Base-by-base conservation (phyloP, 306 rosid genomes). In the Vigna mungo region DNA sequence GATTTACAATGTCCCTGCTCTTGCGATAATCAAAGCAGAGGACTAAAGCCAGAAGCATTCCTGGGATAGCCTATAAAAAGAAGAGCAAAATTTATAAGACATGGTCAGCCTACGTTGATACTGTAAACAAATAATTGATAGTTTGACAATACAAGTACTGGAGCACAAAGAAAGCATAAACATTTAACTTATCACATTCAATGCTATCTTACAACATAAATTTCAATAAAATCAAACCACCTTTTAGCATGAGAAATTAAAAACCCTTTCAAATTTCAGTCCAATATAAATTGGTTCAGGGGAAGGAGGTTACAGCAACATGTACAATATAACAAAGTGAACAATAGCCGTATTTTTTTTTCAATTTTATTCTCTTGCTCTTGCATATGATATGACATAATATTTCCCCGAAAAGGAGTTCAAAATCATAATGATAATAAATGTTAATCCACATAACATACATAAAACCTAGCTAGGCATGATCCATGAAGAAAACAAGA, bases 21-120 rank as follows among this genome's bases (percentile, higher is more conserved):
- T 85, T 96, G 66, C 92, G 97, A 69, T 93, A 84, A 77, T 96
- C 99, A 72, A 96, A 96, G 84, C 92, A 88, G 78, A 96, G 98
- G 79, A 96, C 93, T 59, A 92, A 86, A 64, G 99, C 99, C 83
- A 96, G 85, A 27, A 96, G 95, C 99, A 96, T 96, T 53, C 93
- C 86, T 11, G 99, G 99, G 76, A 96, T 93, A 68, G 99, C 99
- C 98, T 96, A 82, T 80, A 82, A 74, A 37, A 47, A 72, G 73
- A 76, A 25, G 36, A 68, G 32, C 25, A 39, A 32, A 55, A 39
- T 51, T 13, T 76, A 73, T 18, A 11, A 75, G 39, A 60, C 46
- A 32, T 20, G 63, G 56, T 63, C 21, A 78, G 46, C 54, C 27
- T 20, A 62, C 36, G 48, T 20, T 51, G 39, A 18, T 17, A 47